Percentiles rank a stretch among this genome's conserved stretches.
phyloP scores from a whole-genome alignment of 2,329 filamentous ascomycete species.

The Pseudogymnoascus sp. region DNA sequence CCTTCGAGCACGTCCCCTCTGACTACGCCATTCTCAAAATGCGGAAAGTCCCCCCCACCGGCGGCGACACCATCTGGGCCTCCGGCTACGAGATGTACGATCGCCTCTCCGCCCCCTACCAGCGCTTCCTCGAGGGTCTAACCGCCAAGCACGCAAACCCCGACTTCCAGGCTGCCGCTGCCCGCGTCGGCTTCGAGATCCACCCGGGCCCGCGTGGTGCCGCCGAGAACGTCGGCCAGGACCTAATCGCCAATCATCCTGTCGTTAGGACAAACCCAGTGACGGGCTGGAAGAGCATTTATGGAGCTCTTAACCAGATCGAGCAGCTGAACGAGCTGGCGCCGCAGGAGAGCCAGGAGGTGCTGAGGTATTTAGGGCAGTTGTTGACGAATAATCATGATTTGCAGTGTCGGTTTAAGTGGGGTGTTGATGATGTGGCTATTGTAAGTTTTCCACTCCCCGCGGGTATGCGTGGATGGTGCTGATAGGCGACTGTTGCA shows the following conservation, averaged over 20 bases:
- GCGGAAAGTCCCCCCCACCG: constrained; percentile 35
- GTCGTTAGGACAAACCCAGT: constrained; percentile 56
- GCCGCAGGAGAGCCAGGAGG: constrained; percentile 34
- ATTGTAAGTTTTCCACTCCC: constrained; percentile 33
- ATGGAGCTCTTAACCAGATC: constrained; percentile 34
- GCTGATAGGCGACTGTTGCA: constrained; percentile 20
- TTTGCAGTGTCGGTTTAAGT: constrained; percentile 33
- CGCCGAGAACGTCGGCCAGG: constrained; percentile 46
- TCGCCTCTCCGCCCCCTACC: constrained; percentile 40
- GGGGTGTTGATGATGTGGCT: constrained; percentile 25
- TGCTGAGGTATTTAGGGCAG: constrained; percentile 18
- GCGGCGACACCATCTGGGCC: constrained; percentile 40
- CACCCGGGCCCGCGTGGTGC: constrained; percentile 42
- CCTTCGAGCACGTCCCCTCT: constrained; percentile 40
- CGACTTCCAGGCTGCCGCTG: constrained; percentile 34
- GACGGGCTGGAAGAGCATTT: constrained; percentile 55
- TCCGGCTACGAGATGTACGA: constrained; percentile 39
- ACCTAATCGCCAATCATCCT: constrained; percentile 45
- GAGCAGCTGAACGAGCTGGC: constrained; percentile 38
- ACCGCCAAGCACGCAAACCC: constrained; percentile 39
- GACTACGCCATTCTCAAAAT: constrained; percentile 42
- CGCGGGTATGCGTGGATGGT: not conserved
- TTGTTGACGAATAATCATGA: constrained; percentile 36
- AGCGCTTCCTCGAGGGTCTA: constrained; percentile 40
- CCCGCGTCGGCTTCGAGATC: constrained; percentile 35